Evolutionary conservation across 768 basidiomycete species (phyloP), one percentile per base, ranked within the genome.

Genomic region (Rubroboletus pulcherrimus): DNA sequence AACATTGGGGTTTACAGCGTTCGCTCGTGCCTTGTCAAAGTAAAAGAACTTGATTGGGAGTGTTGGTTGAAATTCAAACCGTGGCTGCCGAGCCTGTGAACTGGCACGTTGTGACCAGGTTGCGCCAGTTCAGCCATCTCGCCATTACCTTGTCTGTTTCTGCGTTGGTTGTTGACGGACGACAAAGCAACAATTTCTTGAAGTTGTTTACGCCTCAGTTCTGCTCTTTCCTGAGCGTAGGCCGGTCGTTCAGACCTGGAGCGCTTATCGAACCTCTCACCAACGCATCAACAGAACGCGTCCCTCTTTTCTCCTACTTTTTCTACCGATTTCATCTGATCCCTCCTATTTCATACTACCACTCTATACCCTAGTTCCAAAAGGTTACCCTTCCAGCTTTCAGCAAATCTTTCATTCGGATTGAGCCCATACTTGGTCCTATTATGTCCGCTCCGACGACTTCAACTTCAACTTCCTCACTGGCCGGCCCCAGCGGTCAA

Each of bases 401-500:
- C 57, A 60, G 57, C 51, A 54, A 60, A 59, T 56, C 62, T 48
- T 59, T 50, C 43, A 50, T 63, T 60, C 55, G 42, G 62, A 64
- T 59, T 51, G 64, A 51, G 45, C 21, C 47, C 54, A 53, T 26
- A 30, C 66, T 54, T 51, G 45, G 58, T 49, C 59, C 52, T 41
- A 15, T 71, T 53, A 77, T 84, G 81, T 81, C 83, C 57, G 66
- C 74, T 57, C 71, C 81, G 63, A 76, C 80, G 37, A 74, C 80
- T 56, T 75, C 83, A 53, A 71, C 77, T 52, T 70, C 76, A 55
- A 66, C 77, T 54, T 69, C 73, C 59, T 68, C 73, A 58, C 71
- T 71, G 60, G 76, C 78, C 49, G 78, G 78, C 54, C 74, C 82
- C 54, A 85, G 78, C 58, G 80, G 79, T 55, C 80, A 81, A 66